Evolutionary conservation across 208 protist species (phyloP).

Genomic region (Porcisia deanei): DNA sequence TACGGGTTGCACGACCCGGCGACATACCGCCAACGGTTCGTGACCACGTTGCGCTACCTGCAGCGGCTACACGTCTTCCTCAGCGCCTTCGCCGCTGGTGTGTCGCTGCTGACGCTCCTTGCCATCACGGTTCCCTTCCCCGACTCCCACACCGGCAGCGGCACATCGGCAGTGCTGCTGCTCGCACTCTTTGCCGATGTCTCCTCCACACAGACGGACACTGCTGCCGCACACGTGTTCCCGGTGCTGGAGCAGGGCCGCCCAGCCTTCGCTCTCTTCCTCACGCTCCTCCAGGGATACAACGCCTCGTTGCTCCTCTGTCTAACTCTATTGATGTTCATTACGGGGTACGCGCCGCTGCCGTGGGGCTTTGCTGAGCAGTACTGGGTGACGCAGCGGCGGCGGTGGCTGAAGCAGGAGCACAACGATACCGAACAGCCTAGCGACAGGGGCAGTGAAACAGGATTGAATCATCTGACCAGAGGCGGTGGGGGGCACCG

Average conservation of each 20-base stretch:
- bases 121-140: constrained; percentile 30
- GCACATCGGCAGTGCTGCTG: constrained; percentile 13
- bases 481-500: not conserved
- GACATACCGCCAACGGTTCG: constrained; percentile 21
- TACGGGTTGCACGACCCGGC: constrained; percentile 29
- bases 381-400: constrained; percentile 32
- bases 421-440: not conserved
- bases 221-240: constrained; percentile 16
- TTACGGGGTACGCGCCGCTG: constrained; percentile 39
- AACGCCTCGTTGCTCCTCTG: constrained; percentile 43
- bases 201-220: not conserved
- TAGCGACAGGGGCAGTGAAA: not conserved
- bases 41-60: constrained; percentile 30
- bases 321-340: constrained; percentile 45
- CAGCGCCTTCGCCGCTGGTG: constrained; percentile 33
- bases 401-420: constrained; percentile 17
- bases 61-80: constrained; percentile 40
- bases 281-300: constrained; percentile 32
- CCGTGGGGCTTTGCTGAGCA: constrained; percentile 40
- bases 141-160: not conserved
- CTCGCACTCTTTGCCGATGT: constrained; percentile 9
- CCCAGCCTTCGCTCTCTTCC: constrained; percentile 20
- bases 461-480: not conserved
- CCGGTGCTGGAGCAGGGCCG: constrained; percentile 15
- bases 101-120: constrained; percentile 38